Conservation (phyloP, 305 asterid genomes). For the Solanum hybrid region DNA sequence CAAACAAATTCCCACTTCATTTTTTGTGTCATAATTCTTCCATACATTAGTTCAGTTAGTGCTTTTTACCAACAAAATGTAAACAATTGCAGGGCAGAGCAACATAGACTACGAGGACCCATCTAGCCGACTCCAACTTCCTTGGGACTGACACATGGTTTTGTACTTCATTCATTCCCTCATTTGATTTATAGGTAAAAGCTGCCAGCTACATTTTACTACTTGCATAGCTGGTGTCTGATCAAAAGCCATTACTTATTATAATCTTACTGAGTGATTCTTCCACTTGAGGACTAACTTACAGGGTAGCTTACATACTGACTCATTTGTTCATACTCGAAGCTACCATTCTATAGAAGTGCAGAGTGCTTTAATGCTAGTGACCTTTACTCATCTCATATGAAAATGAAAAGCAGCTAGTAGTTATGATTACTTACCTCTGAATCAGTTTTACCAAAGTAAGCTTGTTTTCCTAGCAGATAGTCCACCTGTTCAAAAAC, state of each 20-base stretch:
- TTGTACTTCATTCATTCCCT: not conserved
- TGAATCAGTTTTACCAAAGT: slow-evolving; percentile 75
- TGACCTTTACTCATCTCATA: not conserved
- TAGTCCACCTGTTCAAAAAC: slow-evolving; percentile 60
- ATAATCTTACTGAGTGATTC: not conserved
- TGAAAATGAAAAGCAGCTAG: not conserved
- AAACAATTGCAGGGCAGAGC: not conserved
- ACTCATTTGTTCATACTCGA: not conserved
- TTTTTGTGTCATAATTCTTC: not conserved
- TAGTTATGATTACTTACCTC: slow-evolving; percentile 42
- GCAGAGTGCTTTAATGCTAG: not conserved
- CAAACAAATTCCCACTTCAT: not conserved
- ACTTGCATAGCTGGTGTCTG: not conserved
- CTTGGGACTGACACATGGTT: not conserved
- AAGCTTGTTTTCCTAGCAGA: slow-evolving; percentile 76
- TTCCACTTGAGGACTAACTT: not conserved
- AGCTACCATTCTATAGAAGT: not conserved
- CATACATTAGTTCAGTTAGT: not conserved
- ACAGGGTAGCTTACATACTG: not conserved
- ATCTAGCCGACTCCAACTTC: not conserved
- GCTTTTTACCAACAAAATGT: too few species aligned
- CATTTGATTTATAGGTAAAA: not conserved
- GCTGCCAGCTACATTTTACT: not conserved
- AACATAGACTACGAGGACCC: not conserved
- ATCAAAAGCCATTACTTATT: not conserved